phyloP scores from a whole-genome alignment of 768 basidiomycete genomes.

The Psilocybe subaeruginosa region DNA sequence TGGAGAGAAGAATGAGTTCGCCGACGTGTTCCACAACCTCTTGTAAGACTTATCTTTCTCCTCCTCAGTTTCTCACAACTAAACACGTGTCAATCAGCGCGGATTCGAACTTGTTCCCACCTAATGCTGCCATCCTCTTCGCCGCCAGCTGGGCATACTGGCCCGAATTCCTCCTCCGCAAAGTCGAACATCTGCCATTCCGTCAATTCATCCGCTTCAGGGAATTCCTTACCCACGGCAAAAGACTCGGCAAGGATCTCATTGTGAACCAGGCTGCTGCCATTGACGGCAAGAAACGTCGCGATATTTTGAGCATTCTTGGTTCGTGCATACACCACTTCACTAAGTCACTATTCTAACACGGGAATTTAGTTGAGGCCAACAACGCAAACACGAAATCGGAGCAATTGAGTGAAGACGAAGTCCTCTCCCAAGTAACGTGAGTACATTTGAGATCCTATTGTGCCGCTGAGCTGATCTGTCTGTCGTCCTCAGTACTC shows the following conservation, averaged over 20 bases:
- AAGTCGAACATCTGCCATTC: conserved; percentile 11
- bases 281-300: conserved; percentile 9
- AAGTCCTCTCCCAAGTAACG: conserved; percentile 16
- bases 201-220: conserved; percentile 15
- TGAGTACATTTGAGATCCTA: neutral
- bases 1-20: conserved; percentile 10
- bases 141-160: conserved; percentile 16
- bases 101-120: conserved; percentile 13
- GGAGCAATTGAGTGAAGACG: conserved; percentile 14
- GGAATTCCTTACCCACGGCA: conserved; percentile 10
- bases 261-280: conserved; percentile 4
- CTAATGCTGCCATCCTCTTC: conserved; percentile 11
- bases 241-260: conserved; percentile 12
- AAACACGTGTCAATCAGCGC: neutral
- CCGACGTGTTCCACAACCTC: conserved; percentile 12
- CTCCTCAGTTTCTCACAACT: neutral
- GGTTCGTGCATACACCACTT: neutral
- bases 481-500: neutral
- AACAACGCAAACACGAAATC: neutral
- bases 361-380: neutral
- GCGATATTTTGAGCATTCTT: conserved; percentile 15
- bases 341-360: neutral
- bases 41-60: conserved; percentile 2
- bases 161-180: conserved; percentile 5
- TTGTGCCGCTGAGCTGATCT: neutral